Base-by-base conservation (phyloP, 169 alveolate species). In the Neospora caninum region DNA sequence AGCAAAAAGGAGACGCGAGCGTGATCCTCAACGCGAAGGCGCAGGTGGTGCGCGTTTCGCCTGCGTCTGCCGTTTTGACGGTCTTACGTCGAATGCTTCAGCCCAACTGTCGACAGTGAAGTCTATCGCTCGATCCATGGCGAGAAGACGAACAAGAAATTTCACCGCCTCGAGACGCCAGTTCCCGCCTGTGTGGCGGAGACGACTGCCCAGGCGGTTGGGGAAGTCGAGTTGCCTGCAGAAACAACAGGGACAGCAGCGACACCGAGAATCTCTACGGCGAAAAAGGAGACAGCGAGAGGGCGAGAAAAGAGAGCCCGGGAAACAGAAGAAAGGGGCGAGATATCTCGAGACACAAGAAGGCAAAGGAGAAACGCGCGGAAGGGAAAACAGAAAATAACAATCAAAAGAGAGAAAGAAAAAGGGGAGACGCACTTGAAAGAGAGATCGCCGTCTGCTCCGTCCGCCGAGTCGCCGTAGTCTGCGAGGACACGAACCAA, bases 191-290 rank as follows among this genome's bases (percentile, higher is more conserved):
- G 38, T 36, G 18, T 38, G 89, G 42, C 89, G 53, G 54, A 82
- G 64, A 20, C 89, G 89, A 25, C 89, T 82, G 41, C 89, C 89
- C 67, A 82, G 89, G 29, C 64, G 54, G 41, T 43, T 9, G 38
- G 89, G 89, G 38, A 82, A 82, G 42, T 82, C 89, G 41, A 82
- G 89, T 31, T 82, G 89, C 41, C 89, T 82, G 89, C 7, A 41
- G 38, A 22, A 41, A 82, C 9, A 80, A 25, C 20, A 39, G 29
- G 53, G 22, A 80, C 4, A 41, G 2, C n/a, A 39, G 36, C 9
- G 22, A 39, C 9, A 39, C 36, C 36, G 49, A 36, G 88, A 34
- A 80, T 13, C 4, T 13, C 4, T 7, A 13, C 4, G 58, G 58
- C 58, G 58, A 49, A 13, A 13, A 13, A 49, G 13, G 58, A 49